phyloP scores from a whole-genome alignment of 768 basidiomycete species.

The Leucogyrophana mollusca region DNA sequence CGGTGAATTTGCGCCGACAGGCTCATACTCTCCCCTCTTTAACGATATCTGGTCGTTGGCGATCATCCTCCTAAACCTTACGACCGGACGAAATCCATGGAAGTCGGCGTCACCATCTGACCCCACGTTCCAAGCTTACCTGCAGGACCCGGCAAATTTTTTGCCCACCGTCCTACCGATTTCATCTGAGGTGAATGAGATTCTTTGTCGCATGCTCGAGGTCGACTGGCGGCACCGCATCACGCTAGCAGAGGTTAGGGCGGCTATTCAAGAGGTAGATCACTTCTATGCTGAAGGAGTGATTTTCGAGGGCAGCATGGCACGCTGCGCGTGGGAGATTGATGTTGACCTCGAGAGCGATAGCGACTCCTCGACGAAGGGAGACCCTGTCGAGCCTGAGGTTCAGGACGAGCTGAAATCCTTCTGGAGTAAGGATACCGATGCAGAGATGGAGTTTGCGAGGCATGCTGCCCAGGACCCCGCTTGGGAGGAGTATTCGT shows the following conservation, averaged over 20 bases:
- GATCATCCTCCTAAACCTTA: conserved; percentile 93
- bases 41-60: conserved; percentile 98
- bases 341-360: conserved; percentile 65
- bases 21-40: conserved; percentile 78
- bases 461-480: conserved; percentile 28
- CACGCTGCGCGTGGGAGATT: conserved; percentile 75
- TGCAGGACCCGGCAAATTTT: conserved; percentile 73
- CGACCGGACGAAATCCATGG: conserved; percentile 96
- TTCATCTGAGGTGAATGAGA: conserved; percentile 66
- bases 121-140: conserved; percentile 87
- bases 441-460: conserved; percentile 33
- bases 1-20: conserved; percentile 58
- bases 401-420: conserved; percentile 44
- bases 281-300: conserved; percentile 75
- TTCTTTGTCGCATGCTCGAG: conserved; percentile 72
- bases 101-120: conserved; percentile 81
- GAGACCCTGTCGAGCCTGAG: conserved; percentile 36
- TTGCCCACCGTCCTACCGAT: conserved; percentile 85
- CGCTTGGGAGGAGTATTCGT: conserved; percentile 35
- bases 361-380: conserved; percentile 54
- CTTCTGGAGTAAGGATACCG: conserved; percentile 56
- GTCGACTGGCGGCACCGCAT: conserved; percentile 60
- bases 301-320: conserved; percentile 79
- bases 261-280: conserved; percentile 52
- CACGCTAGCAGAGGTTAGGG: conserved; percentile 48